Conservation (phyloP, 768 basidiomycete species). For the Xerocomus spinulosus region DNA sequence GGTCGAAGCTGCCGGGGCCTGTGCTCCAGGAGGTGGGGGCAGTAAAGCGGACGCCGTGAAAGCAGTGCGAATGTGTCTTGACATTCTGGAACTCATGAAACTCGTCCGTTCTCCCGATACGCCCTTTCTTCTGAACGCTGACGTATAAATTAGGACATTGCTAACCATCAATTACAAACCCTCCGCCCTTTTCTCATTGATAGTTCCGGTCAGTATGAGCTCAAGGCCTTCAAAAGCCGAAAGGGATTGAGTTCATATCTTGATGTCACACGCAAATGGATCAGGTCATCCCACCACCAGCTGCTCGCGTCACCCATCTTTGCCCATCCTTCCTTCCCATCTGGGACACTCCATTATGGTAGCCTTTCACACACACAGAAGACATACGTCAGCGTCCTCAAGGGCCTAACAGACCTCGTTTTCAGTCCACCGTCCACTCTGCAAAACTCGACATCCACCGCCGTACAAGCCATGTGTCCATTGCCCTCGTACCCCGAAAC, state of each 20-base stretch:
- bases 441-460: constrained; percentile 27
- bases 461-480: constrained; percentile 31
- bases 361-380: constrained; percentile 40
- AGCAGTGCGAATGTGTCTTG: constrained; percentile 79
- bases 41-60: constrained; percentile 61
- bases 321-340: constrained; percentile 42
- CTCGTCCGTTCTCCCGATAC: constrained; percentile 52
- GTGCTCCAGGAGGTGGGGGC: constrained; percentile 51
- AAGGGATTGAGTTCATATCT: constrained; percentile 44
- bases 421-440: constrained; percentile 47
- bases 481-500: constrained; percentile 67
- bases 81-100: constrained; percentile 94
- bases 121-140: constrained; percentile 13
- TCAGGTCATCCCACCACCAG: constrained; percentile 48
- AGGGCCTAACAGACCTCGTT: constrained; percentile 60
- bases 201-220: constrained; percentile 75
- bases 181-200: constrained; percentile 87
- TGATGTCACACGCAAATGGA: constrained; percentile 60
- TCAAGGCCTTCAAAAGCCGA: constrained; percentile 66
- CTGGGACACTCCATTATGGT: constrained; percentile 40
- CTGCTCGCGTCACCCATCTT: constrained; percentile 40
- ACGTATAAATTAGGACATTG: constrained; percentile 68
- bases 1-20: constrained; percentile 63
- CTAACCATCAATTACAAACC: constrained; percentile 91
- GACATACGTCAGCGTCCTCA: constrained; percentile 52